Evolutionary conservation across 192 early-diverging fungal genomes (phyloP), one percentile per base, ranked within the genome.

Genomic region (Funneliformis geosporum): DNA sequence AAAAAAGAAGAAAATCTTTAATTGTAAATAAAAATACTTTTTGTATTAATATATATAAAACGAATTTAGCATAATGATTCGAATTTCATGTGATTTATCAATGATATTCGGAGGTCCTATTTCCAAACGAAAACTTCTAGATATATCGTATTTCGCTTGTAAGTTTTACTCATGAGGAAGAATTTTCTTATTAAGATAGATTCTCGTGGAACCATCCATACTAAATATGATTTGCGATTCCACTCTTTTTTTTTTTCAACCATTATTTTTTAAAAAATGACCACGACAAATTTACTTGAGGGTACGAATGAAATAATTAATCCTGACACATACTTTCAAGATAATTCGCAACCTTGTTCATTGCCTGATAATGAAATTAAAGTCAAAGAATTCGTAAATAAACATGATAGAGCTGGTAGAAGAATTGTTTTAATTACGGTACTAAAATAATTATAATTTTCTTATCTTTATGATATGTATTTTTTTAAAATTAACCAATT

Each of bases 381-480:
- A 55, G 82, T 93, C 1, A 83, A 81, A 38, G 86, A 81, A 60
- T 93, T 95, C 83, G 86, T 95, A 4, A 81, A 79, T 14, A 64
- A 81, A 59, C 92, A 93, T 81, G 64, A 81, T 59, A 77, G 72
- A 7, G 73, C 76, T 47, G 82, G 85, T 33, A 91, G 88, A 47
- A 87, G 89, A 25, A 87, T 97, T n/a, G 96, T 94, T n/a, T 90
- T 98, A 21, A 89, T 98, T 25, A 98, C 96, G 7, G 93, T 93
- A 88, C 80, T 80, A 59, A 12, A 27, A 39, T 18, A 8, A 28
- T 72, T 42, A 65, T 60, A 72, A 55, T 66, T 79, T 2, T 27
- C 0, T 16, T 61, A 27, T 44, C n/a, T n/a, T n/a, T n/a, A n/a
- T n/a, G n/a, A n/a, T 2, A 33, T 33, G 33, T 33, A 33, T 25